Conservation (phyloP, 192 early-diverging fungal species). For the Chytriomyces sp. region DNA sequence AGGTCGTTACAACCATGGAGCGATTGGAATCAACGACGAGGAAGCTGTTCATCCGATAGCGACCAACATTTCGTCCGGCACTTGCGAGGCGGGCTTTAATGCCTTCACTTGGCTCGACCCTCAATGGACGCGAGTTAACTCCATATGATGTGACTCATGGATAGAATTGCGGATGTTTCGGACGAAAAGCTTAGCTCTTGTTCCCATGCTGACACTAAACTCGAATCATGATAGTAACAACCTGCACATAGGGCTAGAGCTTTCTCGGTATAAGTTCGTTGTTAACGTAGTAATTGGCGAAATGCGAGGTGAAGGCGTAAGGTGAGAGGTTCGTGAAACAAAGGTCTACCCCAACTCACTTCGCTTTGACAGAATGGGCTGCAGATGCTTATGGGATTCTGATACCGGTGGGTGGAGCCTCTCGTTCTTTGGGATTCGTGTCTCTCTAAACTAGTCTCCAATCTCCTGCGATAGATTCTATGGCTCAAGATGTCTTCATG, state of each 20-base stretch:
- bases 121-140: no score
- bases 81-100: no score
- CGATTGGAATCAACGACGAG: no score
- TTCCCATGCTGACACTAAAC: no score
- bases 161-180: no score
- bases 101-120: not conserved
- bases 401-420: slow-evolving; percentile 51
- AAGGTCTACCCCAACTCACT: not conserved
- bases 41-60: no score
- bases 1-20: no score
- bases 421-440: no score
- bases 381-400: slow-evolving; percentile 65
- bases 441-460: not conserved
- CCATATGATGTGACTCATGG: no score
- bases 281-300: slow-evolving; percentile 65
- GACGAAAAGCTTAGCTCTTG: no score
- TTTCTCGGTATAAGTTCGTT: slow-evolving; percentile 59
- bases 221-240: no score
- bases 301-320: slow-evolving; percentile 62
- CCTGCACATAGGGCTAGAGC: slow-evolving; percentile 54
- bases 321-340: slow-evolving; percentile 32
- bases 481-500: slow-evolving; percentile 61
- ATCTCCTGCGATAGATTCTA: slow-evolving; percentile 41
- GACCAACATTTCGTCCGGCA: no score
- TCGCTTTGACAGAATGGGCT: slow-evolving; percentile 49